Base-by-base conservation (phyloP, 202 grass and related monocot genomes). In the Eragrostis tef region DNA sequence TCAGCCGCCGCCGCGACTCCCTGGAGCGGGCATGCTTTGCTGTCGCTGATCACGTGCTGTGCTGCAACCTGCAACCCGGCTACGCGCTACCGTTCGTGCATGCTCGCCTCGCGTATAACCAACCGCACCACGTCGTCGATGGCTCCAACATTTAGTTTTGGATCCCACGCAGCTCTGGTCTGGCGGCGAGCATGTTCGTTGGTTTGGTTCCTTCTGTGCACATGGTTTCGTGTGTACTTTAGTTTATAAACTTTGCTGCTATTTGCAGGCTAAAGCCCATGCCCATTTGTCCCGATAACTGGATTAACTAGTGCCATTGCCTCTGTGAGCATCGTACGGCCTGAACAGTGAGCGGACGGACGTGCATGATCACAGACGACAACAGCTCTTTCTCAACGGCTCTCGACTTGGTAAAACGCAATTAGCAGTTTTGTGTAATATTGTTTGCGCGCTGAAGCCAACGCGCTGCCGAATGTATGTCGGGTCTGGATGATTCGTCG, bases 231-330 rank as follows among this genome's bases (percentile, higher is more conserved):
- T 12, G 11, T 6, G 31, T 42, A 9, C 9, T 54, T 8, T 56
- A 56, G 64, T 11, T 1, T 66, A 20, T 20, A 64, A 6, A 19
- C 50, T 53, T 64, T 3, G 14, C 16, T 52, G 29, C 52, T 20
- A 75, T 44, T 44, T 75, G 72, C 72, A 75, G 34, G n/a, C n/a
- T 61, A 76, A 45, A 61, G 73, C 73, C 73, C 73, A 61, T 76
- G 41, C 16, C 56, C 17, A 1, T 7, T 9, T 76, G 73, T 61
- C 67, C 70, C 7, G 19, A 46, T 61, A 62, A 14, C 34, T 5
- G 5, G 34, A 39, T 39, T 39, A 39, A 39, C 34, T 39, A 39
- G 34, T 39, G 34, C 34, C 6, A 39, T 39, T 39, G 2, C 3
- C 3, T 5, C 34, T 39, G 34, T 39, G 3, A 39, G 34, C 21